These are phyloP conservation scores for Panaeolus cyanescens DNA, from an alignment of 768 basidiomycete species.

Conservation along the genomic window DNA sequence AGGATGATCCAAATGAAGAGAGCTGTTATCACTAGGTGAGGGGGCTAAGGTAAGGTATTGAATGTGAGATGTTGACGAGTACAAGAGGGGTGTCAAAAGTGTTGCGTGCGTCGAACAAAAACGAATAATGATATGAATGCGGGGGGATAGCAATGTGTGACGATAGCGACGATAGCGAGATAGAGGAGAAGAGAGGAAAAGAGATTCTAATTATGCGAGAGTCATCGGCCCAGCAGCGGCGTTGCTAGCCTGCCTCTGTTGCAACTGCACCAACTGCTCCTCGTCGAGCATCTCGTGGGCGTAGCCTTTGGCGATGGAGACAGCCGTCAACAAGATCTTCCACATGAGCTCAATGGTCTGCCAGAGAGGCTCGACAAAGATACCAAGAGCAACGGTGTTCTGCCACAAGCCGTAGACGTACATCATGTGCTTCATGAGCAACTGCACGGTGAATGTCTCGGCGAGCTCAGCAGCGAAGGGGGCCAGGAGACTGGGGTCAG, in stretches of 20 bases:
- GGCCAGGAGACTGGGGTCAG: constrained; percentile 18
- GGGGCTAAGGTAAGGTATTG: neutral
- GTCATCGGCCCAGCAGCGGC: neutral
- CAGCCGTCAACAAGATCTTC: constrained; percentile 64
- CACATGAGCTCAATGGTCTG: constrained; percentile 66
- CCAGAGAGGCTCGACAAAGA: constrained; percentile 70
- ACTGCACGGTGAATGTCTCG: constrained; percentile 41
- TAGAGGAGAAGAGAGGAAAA: constrained; percentile 1
- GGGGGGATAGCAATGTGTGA: neutral
- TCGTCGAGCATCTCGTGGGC: constrained; percentile 17
- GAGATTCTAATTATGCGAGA: neutral
- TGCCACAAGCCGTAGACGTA: constrained; percentile 70
- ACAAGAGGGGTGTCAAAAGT: neutral
- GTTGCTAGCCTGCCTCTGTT: neutral
- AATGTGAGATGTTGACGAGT: neutral
- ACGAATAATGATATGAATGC: neutral
- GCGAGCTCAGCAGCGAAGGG: constrained; percentile 36
- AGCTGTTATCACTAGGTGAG: neutral
- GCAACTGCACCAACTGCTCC: neutral
- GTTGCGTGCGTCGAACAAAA: neutral
- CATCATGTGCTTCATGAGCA: constrained; percentile 48
- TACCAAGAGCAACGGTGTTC: constrained; percentile 69
- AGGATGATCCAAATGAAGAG: too few species aligned
- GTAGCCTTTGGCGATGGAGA: constrained; percentile 50
- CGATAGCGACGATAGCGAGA: constrained; percentile 3